Evolutionary conservation across 345 rosid genomes (phyloP).

Genomic region (Eucalyptus polybractea): DNA sequence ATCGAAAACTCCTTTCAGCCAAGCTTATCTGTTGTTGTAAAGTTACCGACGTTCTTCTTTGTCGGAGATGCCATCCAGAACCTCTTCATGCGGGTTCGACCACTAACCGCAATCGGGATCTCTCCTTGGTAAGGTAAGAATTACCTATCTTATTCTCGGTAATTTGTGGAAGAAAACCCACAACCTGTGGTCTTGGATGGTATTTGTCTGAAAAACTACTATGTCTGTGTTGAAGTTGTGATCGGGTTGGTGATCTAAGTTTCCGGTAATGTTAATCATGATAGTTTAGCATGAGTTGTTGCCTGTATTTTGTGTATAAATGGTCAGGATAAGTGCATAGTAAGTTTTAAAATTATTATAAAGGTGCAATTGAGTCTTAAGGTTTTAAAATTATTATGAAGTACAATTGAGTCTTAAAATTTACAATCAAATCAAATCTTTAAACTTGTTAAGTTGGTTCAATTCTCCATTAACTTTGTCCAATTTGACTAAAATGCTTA

Average conservation of each 20-base stretch:
- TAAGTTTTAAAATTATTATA: accelerated
- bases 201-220: neutral
- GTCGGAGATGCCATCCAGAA: neutral
- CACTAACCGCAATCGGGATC: accelerated
- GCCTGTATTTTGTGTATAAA: neutral
- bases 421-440: accelerated
- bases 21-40: no score
- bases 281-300: neutral
- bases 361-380: accelerated
- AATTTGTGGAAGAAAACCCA: neutral
- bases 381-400: accelerated
- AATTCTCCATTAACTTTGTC: accelerated
- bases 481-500: no score
- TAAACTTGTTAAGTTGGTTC: no score
- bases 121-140: neutral
- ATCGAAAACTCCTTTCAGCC: neutral
- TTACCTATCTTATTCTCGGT: no score
- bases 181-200: neutral
- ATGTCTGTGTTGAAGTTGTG: neutral
- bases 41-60: neutral
- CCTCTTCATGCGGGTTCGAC: neutral
- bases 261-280: no score
- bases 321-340: accelerated
- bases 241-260: neutral
- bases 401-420: accelerated